Evolutionary conservation across 768 basidiomycete species (phyloP), one percentile per base, ranked within the genome.

Genomic region (Serendipita sp.): DNA sequence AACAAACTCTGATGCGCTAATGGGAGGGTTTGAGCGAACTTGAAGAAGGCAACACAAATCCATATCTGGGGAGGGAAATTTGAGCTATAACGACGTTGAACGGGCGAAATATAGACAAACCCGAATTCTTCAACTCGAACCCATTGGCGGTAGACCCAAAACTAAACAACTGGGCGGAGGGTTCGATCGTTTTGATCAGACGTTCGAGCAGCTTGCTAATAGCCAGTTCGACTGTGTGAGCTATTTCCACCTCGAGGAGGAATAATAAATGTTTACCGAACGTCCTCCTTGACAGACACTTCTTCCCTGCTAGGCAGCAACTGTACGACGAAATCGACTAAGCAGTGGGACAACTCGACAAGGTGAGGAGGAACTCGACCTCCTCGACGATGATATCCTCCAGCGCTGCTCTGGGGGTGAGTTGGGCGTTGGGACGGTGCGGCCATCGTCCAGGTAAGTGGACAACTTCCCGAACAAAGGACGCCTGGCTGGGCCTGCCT

Each of bases 81-180:
- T 11, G 44, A 58, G 44, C 34, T 45, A 62, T 29, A 27, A n/a
- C 23, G 5, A 11, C 40, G 58, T 27, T 53, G 65, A 52, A 62
- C 66, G 52, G 23, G 63, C 66, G 34, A 64, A 65, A 64, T 16
- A 55, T 29, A 60, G 31, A 27, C 78, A 64, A 62, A 89, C 94
- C 94, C 66, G 92, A 95, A 76, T 97, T 96, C 69, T 92, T 82
- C 70, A 98, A 82, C 72, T 91, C 93, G 78, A 98, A 95, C 65
- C 94, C 93, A 71, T 97, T 98, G 10, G 93, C 94, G 43, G 91
- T 96, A 72, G 91, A 93, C 37, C 95, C 95, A 73, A 99, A 99
- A 64, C 92, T 91, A 69, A 95, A 75, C 69, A 99, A 77, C 63
- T 90, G 84, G 68, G 88, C 88, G 69, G 91, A 82, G 48, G 93